Evolutionary conservation across 345 rosid genomes (phyloP).

Genomic region (Eucalyptus erythrocorys): DNA sequence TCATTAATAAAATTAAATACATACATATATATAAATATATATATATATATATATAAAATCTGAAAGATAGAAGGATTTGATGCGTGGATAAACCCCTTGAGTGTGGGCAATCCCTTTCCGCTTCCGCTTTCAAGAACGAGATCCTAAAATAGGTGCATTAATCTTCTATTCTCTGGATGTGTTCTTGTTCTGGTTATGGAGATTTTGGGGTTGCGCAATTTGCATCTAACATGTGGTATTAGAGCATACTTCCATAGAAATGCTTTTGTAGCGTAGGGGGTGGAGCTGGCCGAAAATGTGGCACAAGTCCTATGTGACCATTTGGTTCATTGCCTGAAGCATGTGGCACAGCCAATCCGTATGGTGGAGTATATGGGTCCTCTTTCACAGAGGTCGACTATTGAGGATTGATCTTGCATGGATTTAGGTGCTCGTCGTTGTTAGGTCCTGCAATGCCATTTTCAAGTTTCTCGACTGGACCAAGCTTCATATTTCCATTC

Average conservation of each 20-base stretch:
- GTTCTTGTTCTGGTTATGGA: too few relatives aligned
- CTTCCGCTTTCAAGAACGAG: too few relatives aligned
- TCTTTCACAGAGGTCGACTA: slow-evolving; percentile 31
- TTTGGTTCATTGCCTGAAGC: slow-evolving; percentile 37
- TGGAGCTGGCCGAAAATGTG: slow-evolving; percentile 28
- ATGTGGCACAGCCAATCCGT: slow-evolving; percentile 25
- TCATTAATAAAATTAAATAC: too few relatives aligned
- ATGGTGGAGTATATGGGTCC: slow-evolving; percentile 38
- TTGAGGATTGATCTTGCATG: slow-evolving; percentile 31
- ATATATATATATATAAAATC: too few relatives aligned
- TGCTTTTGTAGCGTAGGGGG: slow-evolving; percentile 35
- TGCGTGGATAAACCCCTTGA: too few relatives aligned
- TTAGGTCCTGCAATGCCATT: slow-evolving; percentile 51
- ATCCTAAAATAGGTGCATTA: too few relatives aligned
- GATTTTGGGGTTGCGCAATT: too few relatives aligned
- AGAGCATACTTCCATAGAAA: slow-evolving; percentile 29
- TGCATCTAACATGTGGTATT: too few relatives aligned
- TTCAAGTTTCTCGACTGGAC: slow-evolving; percentile 23
- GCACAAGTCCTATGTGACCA: slow-evolving; percentile 38
- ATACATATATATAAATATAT: too few relatives aligned
- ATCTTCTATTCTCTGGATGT: too few relatives aligned
- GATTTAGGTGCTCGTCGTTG: slow-evolving; percentile 28
- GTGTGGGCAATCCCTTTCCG: too few relatives aligned
- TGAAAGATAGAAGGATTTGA: too few relatives aligned
- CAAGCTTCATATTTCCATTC: slow-evolving; percentile 45